These are phyloP conservation scores for Lyophyllum semitale DNA, from an alignment of 768 basidiomycete species.

Conservation along the genomic window DNA sequence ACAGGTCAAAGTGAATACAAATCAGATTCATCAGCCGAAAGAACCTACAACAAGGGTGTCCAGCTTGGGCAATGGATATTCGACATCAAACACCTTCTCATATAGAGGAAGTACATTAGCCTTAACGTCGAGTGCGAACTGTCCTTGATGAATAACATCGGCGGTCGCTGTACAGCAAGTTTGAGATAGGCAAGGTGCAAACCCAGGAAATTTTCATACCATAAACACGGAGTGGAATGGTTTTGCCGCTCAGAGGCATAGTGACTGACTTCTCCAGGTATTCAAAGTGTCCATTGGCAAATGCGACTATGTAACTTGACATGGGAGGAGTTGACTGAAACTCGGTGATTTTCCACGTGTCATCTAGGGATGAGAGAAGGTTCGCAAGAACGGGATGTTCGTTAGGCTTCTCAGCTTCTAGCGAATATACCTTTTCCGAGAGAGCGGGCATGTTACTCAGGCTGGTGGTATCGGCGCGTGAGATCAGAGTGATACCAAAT, in stretches of 20 bases:
- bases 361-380: slow-evolving; percentile 43
- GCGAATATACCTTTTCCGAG: slow-evolving; percentile 54
- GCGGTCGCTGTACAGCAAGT: slow-evolving; percentile 57
- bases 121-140: slow-evolving; percentile 89
- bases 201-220: slow-evolving; percentile 39
- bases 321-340: slow-evolving; percentile 84
- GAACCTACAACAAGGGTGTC: slow-evolving; percentile 81
- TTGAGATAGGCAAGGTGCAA: background rate
- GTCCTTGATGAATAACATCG: slow-evolving; percentile 80
- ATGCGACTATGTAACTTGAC: slow-evolving; percentile 90
- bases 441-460: slow-evolving; percentile 85
- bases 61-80: slow-evolving; percentile 91
- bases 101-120: slow-evolving; percentile 82
- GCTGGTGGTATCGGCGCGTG: slow-evolving; percentile 72
- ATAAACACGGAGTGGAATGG: slow-evolving; percentile 83
- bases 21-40: background rate
- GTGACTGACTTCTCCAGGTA: slow-evolving; percentile 74
- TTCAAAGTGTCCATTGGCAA: slow-evolving; percentile 79
- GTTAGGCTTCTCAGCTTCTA: slow-evolving; percentile 25
- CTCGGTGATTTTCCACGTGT: slow-evolving; percentile 77
- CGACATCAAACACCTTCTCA: slow-evolving; percentile 89
- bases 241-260: slow-evolving; percentile 79
- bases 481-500: slow-evolving; percentile 75
- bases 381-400: slow-evolving; percentile 36
- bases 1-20: background rate